A percentile compares a stretch with the other conserved stretches of the same genome.
phyloP scores from a whole-genome alignment of 2,329 filamentous ascomycete species.

The Claviceps digitariae region DNA sequence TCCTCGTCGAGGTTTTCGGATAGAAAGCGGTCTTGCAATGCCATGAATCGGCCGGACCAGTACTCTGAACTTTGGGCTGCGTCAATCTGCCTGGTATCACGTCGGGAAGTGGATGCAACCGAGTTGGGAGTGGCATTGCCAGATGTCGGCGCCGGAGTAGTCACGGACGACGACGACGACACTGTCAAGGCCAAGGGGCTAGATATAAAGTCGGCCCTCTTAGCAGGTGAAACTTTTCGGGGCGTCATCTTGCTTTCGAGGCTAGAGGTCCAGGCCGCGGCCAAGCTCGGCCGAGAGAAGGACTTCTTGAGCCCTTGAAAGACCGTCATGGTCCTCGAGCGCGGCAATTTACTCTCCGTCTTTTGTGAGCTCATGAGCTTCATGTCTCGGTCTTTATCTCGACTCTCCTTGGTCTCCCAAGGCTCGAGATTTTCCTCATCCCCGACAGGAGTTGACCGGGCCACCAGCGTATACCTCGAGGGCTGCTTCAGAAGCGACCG shows the following conservation, averaged over 20 bases:
- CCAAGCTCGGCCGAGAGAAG: conserved; percentile 23
- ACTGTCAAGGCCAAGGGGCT: neutral
- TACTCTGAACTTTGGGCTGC: conserved; percentile 35
- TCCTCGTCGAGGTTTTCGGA: conserved; percentile 14
- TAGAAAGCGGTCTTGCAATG: conserved; percentile 36
- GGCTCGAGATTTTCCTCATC: conserved; percentile 17
- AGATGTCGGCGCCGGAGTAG: neutral
- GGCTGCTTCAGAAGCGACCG: conserved; percentile 9
- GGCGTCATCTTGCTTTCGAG: conserved; percentile 8
- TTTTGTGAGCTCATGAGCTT: neutral
- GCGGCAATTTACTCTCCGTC: conserved; percentile 21
- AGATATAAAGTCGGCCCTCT: neutral
- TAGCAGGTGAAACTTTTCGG: too few relatives aligned
- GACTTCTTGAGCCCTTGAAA: conserved; percentile 32
- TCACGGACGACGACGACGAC: neutral
- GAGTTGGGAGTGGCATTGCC: neutral
- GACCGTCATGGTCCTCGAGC: conserved; percentile 30
- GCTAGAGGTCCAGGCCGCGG: conserved; percentile 9
- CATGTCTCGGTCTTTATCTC: neutral
- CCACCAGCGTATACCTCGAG: conserved; percentile 6
- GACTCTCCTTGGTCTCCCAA: neutral
- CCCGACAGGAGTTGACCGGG: neutral
- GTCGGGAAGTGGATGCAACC: conserved; percentile 5
- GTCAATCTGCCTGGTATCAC: conserved; percentile 20
- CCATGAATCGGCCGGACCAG: conserved; percentile 49